Base-by-base conservation (phyloP, 2,329 filamentous ascomycete genomes). In the Albophoma yamanashiensis region DNA sequence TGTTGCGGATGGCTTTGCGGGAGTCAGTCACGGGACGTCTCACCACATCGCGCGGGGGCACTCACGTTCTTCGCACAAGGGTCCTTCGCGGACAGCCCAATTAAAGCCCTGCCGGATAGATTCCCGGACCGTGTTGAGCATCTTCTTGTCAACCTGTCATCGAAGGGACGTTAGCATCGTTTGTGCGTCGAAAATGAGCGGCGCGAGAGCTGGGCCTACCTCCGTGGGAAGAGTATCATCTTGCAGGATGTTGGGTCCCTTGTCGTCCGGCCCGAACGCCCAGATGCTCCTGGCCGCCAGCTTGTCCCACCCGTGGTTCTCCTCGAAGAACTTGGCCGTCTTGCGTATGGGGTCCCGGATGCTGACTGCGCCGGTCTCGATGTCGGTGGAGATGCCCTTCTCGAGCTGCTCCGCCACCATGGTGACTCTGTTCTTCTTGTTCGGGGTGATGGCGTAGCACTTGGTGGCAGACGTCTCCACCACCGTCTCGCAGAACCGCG, bases 371-470 rank as follows among this genome's bases (percentile, higher is more conserved):
- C 93, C 92, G 56, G 84, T 86, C 76, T 99, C 94, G 64, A 99
- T 97, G 68, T 99, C 94, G 68, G 90, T 87, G 6, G 93, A 91
- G 63, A 99, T 96, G 20, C 94, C 94, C 67, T 95, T 89, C 66
- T 99, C 94, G 17, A 99, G 79, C 40, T 94, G 93, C 73, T 99
- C 94, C 4, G 94, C 94, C 60, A 97, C 89, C 91, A 99, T 97
- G 42, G 94, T 97, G 68, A 99, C 89, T 74, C 96, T 96, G 79
- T 99, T 99, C 79, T 97, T 97, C 78, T 99, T 99, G 78, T 99
- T 99, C 2, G 94, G 94, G 2, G 94, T 97, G 67, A 96, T 86
- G 27, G 94, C 93, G 73, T 97, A 99, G 77, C 94, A 99, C 76
- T 97, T 97, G 62, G 96, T 97, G 25, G 92, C 92, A 22, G 92